These are phyloP conservation scores for Penicillium janthinellum DNA, from an alignment of 2,329 filamentous ascomycete genomes.

Conservation along the genomic window DNA sequence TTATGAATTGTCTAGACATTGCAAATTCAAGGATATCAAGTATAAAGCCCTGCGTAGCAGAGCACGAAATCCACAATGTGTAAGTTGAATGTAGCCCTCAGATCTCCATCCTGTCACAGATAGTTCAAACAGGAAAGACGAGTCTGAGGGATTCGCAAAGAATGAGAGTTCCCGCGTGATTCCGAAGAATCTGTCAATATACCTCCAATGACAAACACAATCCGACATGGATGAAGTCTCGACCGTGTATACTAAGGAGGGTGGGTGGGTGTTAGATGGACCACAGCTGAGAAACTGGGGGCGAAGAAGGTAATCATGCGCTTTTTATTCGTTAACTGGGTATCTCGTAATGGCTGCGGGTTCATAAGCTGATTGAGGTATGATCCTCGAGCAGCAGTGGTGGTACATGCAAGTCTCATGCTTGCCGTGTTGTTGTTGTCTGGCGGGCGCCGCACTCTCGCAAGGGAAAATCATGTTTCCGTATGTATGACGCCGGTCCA, in stretches of 20 bases:
- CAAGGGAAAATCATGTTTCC: neutral
- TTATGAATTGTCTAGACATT: no score
- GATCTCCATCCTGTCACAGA: constrained; percentile 19
- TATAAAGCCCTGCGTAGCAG: neutral
- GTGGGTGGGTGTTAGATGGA: neutral
- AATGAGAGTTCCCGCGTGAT: constrained; percentile 31
- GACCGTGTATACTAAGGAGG: constrained; percentile 49
- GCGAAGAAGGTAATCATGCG: neutral
- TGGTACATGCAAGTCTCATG: constrained; percentile 4
- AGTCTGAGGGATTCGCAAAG: constrained; percentile 29
- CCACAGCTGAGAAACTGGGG: neutral
- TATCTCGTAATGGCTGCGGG: constrained; percentile 11
- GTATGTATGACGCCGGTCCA: neutral
- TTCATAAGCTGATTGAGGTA: neutral
- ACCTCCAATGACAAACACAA: constrained; percentile 49
- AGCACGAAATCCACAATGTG: neutral
- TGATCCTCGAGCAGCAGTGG: neutral
- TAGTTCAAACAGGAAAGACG: constrained; percentile 23
- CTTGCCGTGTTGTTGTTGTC: neutral
- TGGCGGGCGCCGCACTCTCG: neutral
- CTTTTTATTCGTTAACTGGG: constrained; percentile 17
- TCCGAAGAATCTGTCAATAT: constrained; percentile 35
- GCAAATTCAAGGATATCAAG: neutral
- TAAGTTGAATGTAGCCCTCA: constrained; percentile 27
- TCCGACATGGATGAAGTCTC: constrained; percentile 43